These are phyloP conservation scores for Triticum dicoccoides DNA, from an alignment of 176 grass and related monocot genomes.

Conservation along the genomic window DNA sequence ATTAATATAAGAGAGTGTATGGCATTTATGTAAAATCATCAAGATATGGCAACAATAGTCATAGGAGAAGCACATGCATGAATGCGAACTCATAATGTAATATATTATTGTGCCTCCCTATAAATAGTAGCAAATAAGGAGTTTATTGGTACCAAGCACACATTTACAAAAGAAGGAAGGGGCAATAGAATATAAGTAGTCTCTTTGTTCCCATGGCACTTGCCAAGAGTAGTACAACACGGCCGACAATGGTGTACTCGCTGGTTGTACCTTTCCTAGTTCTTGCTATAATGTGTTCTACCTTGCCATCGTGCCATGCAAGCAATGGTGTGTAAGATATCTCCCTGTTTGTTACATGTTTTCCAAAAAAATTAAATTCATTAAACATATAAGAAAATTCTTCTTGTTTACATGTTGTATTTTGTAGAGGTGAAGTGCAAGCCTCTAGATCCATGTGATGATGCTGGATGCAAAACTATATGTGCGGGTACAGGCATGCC, in stretches of 20 bases:
- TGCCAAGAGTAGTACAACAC: background rate
- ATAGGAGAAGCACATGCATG: background rate
- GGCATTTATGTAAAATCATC: background rate
- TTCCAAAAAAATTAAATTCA: background rate
- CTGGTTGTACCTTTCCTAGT: background rate
- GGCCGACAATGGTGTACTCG: background rate
- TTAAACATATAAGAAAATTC: background rate
- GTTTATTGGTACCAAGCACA: background rate
- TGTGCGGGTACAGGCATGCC: background rate
- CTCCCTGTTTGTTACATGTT: background rate
- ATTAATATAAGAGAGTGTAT: background rate
- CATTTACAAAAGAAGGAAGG: background rate
- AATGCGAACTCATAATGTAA: no score
- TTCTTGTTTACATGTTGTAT: background rate
- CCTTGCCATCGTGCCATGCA: background rate
- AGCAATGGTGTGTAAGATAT: background rate
- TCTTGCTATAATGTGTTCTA: background rate
- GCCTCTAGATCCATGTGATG: background rate
- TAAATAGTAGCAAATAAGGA: background rate
- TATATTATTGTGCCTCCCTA: background rate
- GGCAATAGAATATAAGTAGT: background rate
- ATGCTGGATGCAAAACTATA: background rate
- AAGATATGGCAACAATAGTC: background rate
- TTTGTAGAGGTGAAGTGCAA: conserved; percentile 10
- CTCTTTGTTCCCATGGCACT: background rate